Conservation (phyloP, 371 early-diverging fungal species). For the Parasitella parasitica region DNA sequence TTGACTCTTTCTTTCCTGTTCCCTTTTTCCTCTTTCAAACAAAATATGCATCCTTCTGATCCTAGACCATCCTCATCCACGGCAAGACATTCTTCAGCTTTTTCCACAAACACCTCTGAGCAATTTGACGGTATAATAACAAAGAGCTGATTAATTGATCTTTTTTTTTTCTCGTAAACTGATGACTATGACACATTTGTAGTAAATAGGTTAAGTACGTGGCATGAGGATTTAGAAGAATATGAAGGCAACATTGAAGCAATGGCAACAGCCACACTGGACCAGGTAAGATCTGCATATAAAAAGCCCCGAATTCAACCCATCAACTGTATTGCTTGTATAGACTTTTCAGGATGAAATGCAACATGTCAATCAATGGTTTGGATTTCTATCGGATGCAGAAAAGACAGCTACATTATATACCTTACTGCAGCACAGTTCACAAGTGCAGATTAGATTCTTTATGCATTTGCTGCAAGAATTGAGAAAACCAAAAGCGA, state of each 20-base stretch:
- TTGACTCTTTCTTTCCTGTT: too few relatives aligned
- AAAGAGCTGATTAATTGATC: too few relatives aligned
- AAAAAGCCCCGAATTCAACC: slow-evolving; percentile 1
- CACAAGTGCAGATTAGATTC: slow-evolving; percentile 88
- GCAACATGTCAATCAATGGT: slow-evolving; percentile 94
- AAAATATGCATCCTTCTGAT: slow-evolving; percentile 12
- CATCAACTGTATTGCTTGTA: background rate
- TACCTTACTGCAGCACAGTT: slow-evolving; percentile 84
- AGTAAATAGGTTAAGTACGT: slow-evolving; percentile 77
- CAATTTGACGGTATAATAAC: background rate
- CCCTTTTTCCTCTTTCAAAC: too few relatives aligned
- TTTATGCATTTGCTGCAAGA: slow-evolving; percentile 90
- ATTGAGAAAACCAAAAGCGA: slow-evolving; percentile 42
- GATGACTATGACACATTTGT: background rate
- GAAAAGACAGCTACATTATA: slow-evolving; percentile 93
- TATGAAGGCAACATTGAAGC: slow-evolving; percentile 92
- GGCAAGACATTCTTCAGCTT: background rate
- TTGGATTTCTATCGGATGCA: slow-evolving; percentile 82
- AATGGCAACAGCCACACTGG: slow-evolving; percentile 88
- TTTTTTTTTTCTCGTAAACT: background rate
- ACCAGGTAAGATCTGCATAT: too few relatives aligned
- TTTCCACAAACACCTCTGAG: background rate
- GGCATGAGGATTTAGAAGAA: slow-evolving; percentile 88
- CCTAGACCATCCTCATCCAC: background rate
- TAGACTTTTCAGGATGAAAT: slow-evolving; percentile 51